Base-by-base conservation (phyloP, 768 basidiomycete species). In the Termitomyces sp. region DNA sequence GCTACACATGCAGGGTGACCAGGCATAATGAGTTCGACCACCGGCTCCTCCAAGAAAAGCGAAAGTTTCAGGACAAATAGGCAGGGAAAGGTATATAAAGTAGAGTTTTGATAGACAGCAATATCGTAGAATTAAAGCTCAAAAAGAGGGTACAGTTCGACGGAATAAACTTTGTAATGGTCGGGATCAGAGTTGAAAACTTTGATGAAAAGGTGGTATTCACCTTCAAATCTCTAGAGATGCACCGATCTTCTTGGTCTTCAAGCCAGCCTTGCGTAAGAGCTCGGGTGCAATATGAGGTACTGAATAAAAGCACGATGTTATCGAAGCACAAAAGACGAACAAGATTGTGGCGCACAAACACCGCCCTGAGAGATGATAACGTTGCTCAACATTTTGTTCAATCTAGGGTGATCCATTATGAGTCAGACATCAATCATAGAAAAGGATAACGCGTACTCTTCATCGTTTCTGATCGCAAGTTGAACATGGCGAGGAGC, bases 361-460 rank as follows among this genome's bases (percentile, higher is more conserved):
- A 90, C 89, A 79, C 89, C 89, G 73, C 89, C 89, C 68, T 90
- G 83, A 56, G 79, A 82, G 74, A 91, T 91, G 69, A 87, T 83
- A 58, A 87, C 85, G 62, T 82, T 73, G 18, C 78, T 82, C 13
- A 86, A 72, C 6, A 84, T 77, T 65, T 80, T 83, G 71, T 82
- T 80, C 65, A 86, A 68, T 63, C 83, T 84, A 26, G 26, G 7
- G 13, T 16, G 26, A 8, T n/a, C 10, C 34, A 26, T 13, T 20
- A 24, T 27, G 18, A 24, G 22, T 27, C 14, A 58, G 20, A 36
- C 22, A 42, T 20, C 16, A 48, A 34, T 20, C 6, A 56, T 18
- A n/a, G 13, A 30, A 13, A 47, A 13, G 14, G 14, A 32, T 22
- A 8, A 32, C 16, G 62, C 71, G 22, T 45, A 87, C 85, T 87